Evolutionary conservation across 257 asterid species (phyloP), one percentile per base, ranked within the genome.

Genomic region (Fraxinus excelsior): DNA sequence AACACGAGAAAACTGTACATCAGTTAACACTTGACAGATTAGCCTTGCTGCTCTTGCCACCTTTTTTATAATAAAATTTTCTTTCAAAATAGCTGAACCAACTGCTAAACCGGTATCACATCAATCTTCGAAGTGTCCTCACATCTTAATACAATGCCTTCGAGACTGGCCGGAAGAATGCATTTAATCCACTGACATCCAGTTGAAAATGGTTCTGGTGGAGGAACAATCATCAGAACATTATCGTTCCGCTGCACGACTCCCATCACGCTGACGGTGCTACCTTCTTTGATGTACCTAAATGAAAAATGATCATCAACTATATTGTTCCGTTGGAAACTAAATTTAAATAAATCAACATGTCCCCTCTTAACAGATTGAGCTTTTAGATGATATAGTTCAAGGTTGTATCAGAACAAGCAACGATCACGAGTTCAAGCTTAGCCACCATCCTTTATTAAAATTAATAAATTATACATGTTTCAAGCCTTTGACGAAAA

Each of bases 211-310:
- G 94, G 90, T 66, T 89, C 91, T 0, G 90, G 81, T 64, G 94
- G 91, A 23, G 94, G 94, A 37, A 89, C 90, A 5, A 89, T 89
- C 94, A 89, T 87, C 73, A 89, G 71, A 29, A 89, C 94, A 25
- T 84, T 89, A 38, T 89, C 90, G 9, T 89, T 89, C 67, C 91
- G 81, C 73, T 87, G 94, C 83, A 89, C 94, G 9, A 89, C 94
- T 46, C 94, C 94, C 91, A 89, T 89, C 10, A 89, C 89, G n/a
- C 90, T 87, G 26, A 89, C 94, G 0, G 91, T 87, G 84, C 91
- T 89, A 60, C 94, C 94, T 83, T 89, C 94, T 83, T 85, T 87
- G 80, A 89, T 84, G 80, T 87, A 87, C 82, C 91, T 85, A 82
- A n/a, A 19, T 56, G 65, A 56, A 56, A 56, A 56, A 73, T 11